Evolutionary conservation across 2,329 filamentous ascomycete species (phyloP).

Genomic region (Rhynchosporium graminicola): DNA sequence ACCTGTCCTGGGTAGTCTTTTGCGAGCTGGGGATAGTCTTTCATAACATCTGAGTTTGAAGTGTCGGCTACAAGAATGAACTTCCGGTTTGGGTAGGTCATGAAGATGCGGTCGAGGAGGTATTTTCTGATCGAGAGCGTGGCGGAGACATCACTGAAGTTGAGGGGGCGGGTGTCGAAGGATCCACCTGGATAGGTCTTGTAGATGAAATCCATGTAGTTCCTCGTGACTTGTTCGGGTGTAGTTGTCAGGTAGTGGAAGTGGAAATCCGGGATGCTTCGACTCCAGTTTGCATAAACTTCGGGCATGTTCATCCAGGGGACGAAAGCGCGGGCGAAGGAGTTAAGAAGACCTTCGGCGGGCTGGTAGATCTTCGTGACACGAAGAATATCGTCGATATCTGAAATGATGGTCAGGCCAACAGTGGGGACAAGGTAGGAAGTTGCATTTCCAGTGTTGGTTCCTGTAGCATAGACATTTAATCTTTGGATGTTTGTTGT

Average conservation of each 20-base stretch:
- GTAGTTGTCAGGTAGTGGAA: slow-evolving; percentile 84
- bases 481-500: slow-evolving; percentile 66
- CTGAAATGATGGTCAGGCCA: slow-evolving; percentile 72
- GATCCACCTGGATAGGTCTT: slow-evolving; percentile 74
- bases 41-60: slow-evolving; percentile 76
- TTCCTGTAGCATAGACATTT: slow-evolving; percentile 67
- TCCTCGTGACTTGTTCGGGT: slow-evolving; percentile 73
- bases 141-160: slow-evolving; percentile 74
- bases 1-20: slow-evolving; percentile 69
- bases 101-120: slow-evolving; percentile 70
- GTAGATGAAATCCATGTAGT: slow-evolving; percentile 82
- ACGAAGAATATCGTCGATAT: slow-evolving; percentile 80
- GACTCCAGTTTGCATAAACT: slow-evolving; percentile 75
- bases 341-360: slow-evolving; percentile 72
- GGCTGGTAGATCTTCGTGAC: slow-evolving; percentile 79
- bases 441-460: slow-evolving; percentile 69
- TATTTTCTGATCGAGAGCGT: slow-evolving; percentile 71
- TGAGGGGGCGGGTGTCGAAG: slow-evolving; percentile 70
- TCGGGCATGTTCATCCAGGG: slow-evolving; percentile 80
- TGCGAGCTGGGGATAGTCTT: slow-evolving; percentile 60
- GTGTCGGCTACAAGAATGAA: slow-evolving; percentile 79
- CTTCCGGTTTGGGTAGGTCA: slow-evolving; percentile 72
- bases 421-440: slow-evolving; percentile 72
- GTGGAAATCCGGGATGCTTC: slow-evolving; percentile 65
- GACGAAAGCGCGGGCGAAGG: slow-evolving; percentile 69